A percentile compares a stretch with the other conserved stretches of the same genome.
phyloP scores from a whole-genome alignment of 768 basidiomycete species.

The Termitomyces sp. region DNA sequence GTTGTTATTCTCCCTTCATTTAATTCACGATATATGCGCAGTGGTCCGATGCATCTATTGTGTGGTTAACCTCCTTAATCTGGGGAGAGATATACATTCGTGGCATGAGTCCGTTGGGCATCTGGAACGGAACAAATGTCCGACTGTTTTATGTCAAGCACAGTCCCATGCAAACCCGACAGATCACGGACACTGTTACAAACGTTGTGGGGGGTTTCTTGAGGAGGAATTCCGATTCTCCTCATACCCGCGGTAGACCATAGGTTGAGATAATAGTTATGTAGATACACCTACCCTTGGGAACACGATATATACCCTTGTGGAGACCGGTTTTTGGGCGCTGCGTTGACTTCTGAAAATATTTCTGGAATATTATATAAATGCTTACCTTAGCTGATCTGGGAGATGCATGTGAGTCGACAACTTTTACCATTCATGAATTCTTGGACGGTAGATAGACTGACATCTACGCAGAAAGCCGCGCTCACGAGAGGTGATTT shows the following conservation, averaged over 20 bases:
- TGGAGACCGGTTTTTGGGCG: not conserved
- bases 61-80: constrained; percentile 91
- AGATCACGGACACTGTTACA: constrained; percentile 75
- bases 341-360: too few relatives aligned
- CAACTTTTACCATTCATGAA: too few relatives aligned
- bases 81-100: constrained; percentile 97
- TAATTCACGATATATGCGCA: constrained; percentile 27
- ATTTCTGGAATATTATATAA: not conserved
- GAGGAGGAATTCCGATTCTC: constrained; percentile 45
- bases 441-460: constrained; percentile 1
- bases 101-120: constrained; percentile 80
- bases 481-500: constrained; percentile 31
- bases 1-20: not conserved
- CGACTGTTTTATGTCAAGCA: constrained; percentile 92
- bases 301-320: not conserved
- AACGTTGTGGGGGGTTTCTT: constrained; percentile 80
- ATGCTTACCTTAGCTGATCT: too few relatives aligned
- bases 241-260: constrained; percentile 16
- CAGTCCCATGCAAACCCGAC: constrained; percentile 63
- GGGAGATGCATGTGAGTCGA: too few relatives aligned
- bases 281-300: too few relatives aligned
- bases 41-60: constrained; percentile 91
- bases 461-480: constrained; percentile 11
- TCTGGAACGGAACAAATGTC: constrained; percentile 90
- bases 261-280: not conserved